These are phyloP conservation scores for Eremothecium gossypii DNA, from an alignment of 1,139 yeast genomes.

Conservation along the genomic window DNA sequence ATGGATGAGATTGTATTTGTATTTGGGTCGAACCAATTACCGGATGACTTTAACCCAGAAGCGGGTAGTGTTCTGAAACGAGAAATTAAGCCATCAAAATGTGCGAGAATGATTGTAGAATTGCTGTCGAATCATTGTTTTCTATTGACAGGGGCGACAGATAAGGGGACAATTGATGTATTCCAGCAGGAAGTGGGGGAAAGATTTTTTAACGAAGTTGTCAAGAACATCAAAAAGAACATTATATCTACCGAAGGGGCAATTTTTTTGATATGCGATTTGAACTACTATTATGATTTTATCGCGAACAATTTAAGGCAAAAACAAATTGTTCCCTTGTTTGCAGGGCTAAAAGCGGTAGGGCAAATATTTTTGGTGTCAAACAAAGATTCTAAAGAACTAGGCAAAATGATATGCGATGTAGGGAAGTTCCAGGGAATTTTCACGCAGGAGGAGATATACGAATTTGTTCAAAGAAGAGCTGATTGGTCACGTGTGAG, in stretches of 20 bases:
- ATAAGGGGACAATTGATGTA: constrained; percentile 78
- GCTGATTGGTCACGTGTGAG: constrained; percentile 76
- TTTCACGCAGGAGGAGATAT: constrained; percentile 84
- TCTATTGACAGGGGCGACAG: constrained; percentile 73
- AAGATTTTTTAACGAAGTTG: constrained; percentile 67
- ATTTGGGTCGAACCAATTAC: constrained; percentile 42
- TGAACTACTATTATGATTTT: constrained; percentile 70
- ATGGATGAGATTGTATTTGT: constrained; percentile 63
- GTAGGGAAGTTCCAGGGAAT: constrained; percentile 81
- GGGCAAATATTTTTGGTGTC: constrained; percentile 77
- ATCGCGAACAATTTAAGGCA: constrained; percentile 53
- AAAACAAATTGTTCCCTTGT: constrained; percentile 62
- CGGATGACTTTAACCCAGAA: constrained; percentile 44
- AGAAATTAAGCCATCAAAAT: constrained; percentile 56
- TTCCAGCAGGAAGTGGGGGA: constrained; percentile 92
- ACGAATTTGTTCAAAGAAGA: constrained; percentile 82
- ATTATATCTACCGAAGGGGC: constrained; percentile 78
- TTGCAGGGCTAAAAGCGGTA: constrained; percentile 72
- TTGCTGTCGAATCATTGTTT: constrained; percentile 67
- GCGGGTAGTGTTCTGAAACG: constrained; percentile 12
- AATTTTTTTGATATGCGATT: constrained; percentile 59
- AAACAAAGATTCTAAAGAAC: constrained; percentile 63
- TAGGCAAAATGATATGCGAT: constrained; percentile 79
- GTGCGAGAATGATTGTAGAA: constrained; percentile 55
- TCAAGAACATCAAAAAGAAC: constrained; percentile 61